phyloP scores from a whole-genome alignment of 805 yeast genomes.

The Scheffersomyces spartinae region DNA sequence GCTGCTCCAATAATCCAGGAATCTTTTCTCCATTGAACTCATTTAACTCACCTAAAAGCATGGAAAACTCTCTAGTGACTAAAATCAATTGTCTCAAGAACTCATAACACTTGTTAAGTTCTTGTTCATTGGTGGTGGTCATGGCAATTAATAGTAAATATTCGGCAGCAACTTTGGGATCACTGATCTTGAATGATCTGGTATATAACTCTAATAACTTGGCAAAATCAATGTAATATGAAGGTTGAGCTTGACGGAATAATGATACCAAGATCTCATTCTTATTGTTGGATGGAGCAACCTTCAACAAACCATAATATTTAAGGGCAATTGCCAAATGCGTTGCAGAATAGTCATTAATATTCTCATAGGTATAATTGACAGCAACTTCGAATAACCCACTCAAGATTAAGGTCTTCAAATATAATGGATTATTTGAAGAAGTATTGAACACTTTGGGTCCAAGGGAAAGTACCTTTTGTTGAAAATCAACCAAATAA shows the following conservation, averaged over 20 bases:
- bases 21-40: conserved; percentile 56
- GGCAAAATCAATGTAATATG: conserved; percentile 37
- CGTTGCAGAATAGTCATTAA: conserved; percentile 75
- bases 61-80: conserved; percentile 73
- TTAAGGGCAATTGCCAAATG: conserved; percentile 79
- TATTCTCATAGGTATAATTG: conserved; percentile 42
- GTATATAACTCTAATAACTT: conserved; percentile 71
- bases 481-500: conserved; percentile 63
- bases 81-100: conserved; percentile 75
- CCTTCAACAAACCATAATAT: conserved; percentile 57
- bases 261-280: not conserved
- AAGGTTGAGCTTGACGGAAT: conserved; percentile 12
- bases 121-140: conserved; percentile 17
- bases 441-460: conserved; percentile 56
- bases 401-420: conserved; percentile 59
- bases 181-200: conserved; percentile 69
- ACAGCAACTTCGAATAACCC: conserved; percentile 81
- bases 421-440: conserved; percentile 55
- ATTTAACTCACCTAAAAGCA: conserved; percentile 74
- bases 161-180: conserved; percentile 88
- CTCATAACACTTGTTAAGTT: conserved; percentile 54
- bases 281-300: conserved; percentile 6
- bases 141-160: conserved; percentile 66
- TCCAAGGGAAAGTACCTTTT: conserved; percentile 60
- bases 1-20: conserved; percentile 77